phyloP scores from a whole-genome alignment of 192 early-diverging fungal species.

The Haplosporangium gracile region DNA sequence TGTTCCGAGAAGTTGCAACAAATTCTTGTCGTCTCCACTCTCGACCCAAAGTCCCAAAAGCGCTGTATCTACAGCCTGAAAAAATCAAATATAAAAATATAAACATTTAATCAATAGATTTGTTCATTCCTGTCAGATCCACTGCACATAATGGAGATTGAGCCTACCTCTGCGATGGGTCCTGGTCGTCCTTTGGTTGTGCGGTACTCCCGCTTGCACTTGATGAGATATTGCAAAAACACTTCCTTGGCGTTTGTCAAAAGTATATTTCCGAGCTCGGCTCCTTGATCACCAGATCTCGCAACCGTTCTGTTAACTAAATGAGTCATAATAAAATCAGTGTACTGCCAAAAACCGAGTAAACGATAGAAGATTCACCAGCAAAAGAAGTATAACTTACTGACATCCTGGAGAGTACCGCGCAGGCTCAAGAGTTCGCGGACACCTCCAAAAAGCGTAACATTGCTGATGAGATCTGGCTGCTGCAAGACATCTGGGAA shows the following conservation, averaged over 20 bases:
- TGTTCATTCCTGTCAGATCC: background rate
- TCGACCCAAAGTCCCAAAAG: conserved; percentile 51
- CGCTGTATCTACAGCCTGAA: conserved; percentile 56
- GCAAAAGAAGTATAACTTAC: conserved; percentile 31
- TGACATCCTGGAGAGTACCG: conserved; percentile 62
- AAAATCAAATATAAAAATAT: background rate
- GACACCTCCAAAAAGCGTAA: conserved; percentile 62
- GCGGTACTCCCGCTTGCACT: conserved; percentile 39
- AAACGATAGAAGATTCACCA: no score
- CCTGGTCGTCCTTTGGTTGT: conserved; percentile 6
- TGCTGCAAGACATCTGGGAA: conserved; percentile 59
- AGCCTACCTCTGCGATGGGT: conserved; percentile 13
- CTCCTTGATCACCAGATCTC: conserved; percentile 29
- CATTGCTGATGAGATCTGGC: conserved; percentile 21
- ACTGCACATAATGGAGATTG: background rate
- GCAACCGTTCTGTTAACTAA: conserved; percentile 11
- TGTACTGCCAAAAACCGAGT: background rate
- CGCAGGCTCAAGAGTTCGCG: conserved; percentile 39
- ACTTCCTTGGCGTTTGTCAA: conserved; percentile 73
- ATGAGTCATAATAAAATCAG: background rate
- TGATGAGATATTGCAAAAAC: conserved; percentile 65
- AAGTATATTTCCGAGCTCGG: conserved; percentile 59
- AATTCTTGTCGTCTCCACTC: conserved; percentile 14
- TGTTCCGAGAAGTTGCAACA: conserved; percentile 47
- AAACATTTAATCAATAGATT: background rate